Conservation (phyloP, 257 asterid species). For the Haberlea rhodopensis region DNA sequence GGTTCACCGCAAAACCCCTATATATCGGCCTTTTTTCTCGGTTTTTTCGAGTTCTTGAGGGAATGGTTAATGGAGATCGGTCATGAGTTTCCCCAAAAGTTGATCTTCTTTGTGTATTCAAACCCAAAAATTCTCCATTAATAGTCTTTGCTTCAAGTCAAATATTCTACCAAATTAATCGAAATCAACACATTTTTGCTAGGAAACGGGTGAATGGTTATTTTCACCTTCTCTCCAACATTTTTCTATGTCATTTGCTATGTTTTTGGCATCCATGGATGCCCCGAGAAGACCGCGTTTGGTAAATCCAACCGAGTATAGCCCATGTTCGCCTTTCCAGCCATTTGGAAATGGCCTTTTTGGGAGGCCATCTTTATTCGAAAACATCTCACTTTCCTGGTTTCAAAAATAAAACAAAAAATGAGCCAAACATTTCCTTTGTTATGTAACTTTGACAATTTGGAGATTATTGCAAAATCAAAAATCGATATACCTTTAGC, state of each 20-base stretch:
- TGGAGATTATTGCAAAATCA: neutral
- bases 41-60: conserved; percentile 2
- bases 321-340: conserved; percentile 89
- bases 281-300: conserved; percentile 98
- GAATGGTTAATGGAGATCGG: conserved; percentile 13
- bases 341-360: conserved; percentile 89
- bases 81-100: conserved; percentile 1
- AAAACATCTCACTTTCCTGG: conserved; percentile 78
- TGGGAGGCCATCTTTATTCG: conserved; percentile 86
- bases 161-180: conserved; percentile 23
- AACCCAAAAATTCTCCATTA: conserved; percentile 40
- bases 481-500: conserved; percentile 26
- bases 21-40: conserved; percentile 19
- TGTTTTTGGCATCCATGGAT: conserved; percentile 85
- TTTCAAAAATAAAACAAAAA: neutral
- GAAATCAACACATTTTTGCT: conserved; percentile 23
- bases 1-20: conserved; percentile 18
- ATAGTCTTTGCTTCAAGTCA: conserved; percentile 22
- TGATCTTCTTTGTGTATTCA: conserved; percentile 12
- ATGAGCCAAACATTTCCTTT: conserved; percentile 28
- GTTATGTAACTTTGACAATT: neutral
- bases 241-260: conserved; percentile 56
- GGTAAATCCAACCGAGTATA: conserved; percentile 94
- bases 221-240: conserved; percentile 37
- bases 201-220: conserved; percentile 24